Conservation (phyloP, 176 grass and related monocot genomes). For the Ensete glaucum region DNA sequence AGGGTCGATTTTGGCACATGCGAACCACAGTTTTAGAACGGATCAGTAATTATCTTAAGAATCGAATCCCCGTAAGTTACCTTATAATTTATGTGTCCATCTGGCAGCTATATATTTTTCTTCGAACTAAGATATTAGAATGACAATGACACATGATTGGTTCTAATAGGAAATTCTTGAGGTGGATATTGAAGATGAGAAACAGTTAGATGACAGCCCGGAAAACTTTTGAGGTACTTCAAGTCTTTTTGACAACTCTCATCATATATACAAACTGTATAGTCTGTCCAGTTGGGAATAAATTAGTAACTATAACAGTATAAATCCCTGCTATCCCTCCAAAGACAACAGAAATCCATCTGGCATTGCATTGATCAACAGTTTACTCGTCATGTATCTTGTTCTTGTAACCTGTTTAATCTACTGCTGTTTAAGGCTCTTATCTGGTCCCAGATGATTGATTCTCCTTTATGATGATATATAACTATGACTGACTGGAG, state of each 20-base stretch:
- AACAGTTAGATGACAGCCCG: conserved; percentile 72
- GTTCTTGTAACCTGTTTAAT: no score
- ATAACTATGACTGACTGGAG: no score
- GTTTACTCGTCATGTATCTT: no score
- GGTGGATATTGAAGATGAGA: conserved; percentile 90
- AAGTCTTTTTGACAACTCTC: not conserved
- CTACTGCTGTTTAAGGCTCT: no score
- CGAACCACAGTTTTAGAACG: conserved; percentile 52
- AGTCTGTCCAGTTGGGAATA: no score
- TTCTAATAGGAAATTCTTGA: conserved; percentile 72
- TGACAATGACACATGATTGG: not conserved
- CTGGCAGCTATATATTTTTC: not conserved
- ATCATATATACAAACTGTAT: no score
- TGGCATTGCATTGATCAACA: no score
- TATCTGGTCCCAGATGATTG: no score
- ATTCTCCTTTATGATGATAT: no score
- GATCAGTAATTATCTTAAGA: conserved; percentile 91
- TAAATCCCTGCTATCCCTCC: no score
- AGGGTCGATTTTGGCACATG: conserved; percentile 82
- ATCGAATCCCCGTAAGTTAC: conserved; percentile 61
- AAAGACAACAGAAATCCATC: no score
- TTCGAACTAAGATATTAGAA: not conserved
- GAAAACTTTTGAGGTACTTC: conserved; percentile 54
- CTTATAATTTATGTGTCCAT: not conserved
- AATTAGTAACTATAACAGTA: no score